Base-by-base conservation (phyloP, 805 yeast species). In the Sugiyamaella boreocaroliniensis region DNA sequence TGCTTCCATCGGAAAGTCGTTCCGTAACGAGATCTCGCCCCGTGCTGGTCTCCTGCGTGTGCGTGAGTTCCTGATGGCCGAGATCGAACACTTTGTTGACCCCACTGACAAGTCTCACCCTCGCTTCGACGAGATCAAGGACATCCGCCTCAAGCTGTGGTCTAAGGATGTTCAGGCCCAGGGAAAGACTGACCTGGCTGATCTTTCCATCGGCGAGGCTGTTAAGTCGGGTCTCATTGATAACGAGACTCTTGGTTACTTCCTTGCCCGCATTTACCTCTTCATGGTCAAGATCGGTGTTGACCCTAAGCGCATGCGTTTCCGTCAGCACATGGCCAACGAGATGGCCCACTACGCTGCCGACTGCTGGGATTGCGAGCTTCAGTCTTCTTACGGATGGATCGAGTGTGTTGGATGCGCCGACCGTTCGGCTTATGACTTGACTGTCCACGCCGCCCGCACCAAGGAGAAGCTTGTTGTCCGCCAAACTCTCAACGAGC, bases 351-450 rank as follows among this genome's bases (percentile, higher is more conserved):
- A 93, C 72, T 93, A 93, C 71, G 99, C 99, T 55, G 83, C 95
- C 61, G 99, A 93, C 75, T 93, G 99, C 78, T 93, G 99, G 99
- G 99, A 93, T 75, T 97, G 96, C 60, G 99, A 93, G 76, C 78
- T 93, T 65, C 83, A 86, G 63, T 84, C 97, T 43, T 88, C 97
- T 34, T 93, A 89, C 65, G 99, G 99, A 64, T 93, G 99, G 99
- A 87, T 93, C 64, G 99, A 93, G 76, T 95, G 99, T 83, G 97
- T 93, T 69, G 99, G 99, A 62, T 93, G 98, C 76, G 99, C 99
- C 60, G 99, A 93, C 75, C 83, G 99, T 77, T 87, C 96, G 45
- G 99, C 99, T 43, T 93, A 89, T 69, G 99, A 93, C 75, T 81
- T 93, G 71, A 80, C 92, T 47, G 99, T 95, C 56, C 99, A 93